These are phyloP conservation scores for Pichia deserticola DNA, from an alignment of 805 yeast species.

Conservation along the genomic window DNA sequence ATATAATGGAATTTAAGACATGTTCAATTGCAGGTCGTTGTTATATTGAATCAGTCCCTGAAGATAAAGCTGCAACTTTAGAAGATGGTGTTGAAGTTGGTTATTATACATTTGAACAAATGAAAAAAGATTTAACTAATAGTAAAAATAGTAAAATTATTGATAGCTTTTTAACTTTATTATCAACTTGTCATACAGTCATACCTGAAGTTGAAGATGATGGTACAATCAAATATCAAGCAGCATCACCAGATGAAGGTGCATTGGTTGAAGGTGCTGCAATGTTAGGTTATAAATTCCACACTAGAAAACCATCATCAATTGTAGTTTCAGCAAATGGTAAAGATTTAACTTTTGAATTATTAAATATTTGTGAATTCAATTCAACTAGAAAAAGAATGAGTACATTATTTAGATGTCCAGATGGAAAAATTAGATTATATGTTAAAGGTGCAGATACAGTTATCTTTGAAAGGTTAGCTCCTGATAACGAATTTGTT, in stretches of 20 bases:
- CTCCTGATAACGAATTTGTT: conserved; percentile 67
- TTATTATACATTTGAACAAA: conserved; percentile 58
- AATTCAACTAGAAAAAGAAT: conserved; percentile 96
- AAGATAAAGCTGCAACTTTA: conserved; percentile 65
- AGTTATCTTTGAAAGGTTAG: conserved; percentile 81
- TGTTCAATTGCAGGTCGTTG: conserved; percentile 91
- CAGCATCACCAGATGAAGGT: conserved; percentile 99
- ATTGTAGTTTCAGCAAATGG: conserved; percentile 58
- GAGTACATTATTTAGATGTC: conserved; percentile 91
- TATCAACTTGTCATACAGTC: conserved; percentile 95
- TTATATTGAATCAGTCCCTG: conserved; percentile 84
- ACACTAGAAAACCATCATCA: conserved; percentile 76
- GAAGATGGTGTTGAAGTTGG: conserved; percentile 81
- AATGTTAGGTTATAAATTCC: conserved; percentile 73
- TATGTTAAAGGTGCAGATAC: conserved; percentile 98
- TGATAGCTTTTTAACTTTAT: conserved; percentile 70
- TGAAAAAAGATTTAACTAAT: conserved; percentile 38
- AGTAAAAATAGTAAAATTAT: conserved; percentile 41
- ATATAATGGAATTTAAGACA: conserved; percentile 92
- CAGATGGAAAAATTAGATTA: conserved; percentile 83
- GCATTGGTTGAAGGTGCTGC: conserved; percentile 98
- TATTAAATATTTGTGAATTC: conserved; percentile 89
- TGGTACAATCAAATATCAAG: conserved; percentile 82
- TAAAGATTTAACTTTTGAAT: conserved; percentile 54
- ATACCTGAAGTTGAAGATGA: conserved; percentile 75